A percentile compares a stretch with the other conserved stretches of the same genome.
Evolutionary conservation across 129 eudicot species (phyloP).

Genomic region (Flaveria bidentis): DNA sequence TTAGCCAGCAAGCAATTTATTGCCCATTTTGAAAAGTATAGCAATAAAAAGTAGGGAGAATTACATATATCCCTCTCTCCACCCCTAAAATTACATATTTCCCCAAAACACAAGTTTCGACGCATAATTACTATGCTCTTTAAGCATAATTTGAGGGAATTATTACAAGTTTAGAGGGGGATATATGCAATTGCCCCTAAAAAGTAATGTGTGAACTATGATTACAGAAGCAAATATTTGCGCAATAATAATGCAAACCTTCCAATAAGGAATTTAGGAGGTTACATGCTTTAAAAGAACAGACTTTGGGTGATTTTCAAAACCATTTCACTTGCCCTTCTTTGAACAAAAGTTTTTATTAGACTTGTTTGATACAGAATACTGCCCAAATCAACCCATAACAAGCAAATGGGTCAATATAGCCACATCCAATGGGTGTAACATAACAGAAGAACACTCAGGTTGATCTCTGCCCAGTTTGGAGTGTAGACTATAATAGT

Average conservation of each 20-base stretch:
- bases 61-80: no score
- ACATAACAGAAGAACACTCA: background rate
- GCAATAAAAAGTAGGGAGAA: background rate
- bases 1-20: background rate
- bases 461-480: background rate
- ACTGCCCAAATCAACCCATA: background rate
- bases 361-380: background rate
- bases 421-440: background rate
- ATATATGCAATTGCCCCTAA: no score
- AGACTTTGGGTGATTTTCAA: background rate
- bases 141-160: no score
- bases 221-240: background rate
- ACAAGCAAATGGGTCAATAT: background rate
- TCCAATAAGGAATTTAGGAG: background rate
- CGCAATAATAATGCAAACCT: background rate
- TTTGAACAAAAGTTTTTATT: background rate
- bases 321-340: background rate
- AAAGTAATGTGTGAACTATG: background rate
- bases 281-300: background rate
- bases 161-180: no score
- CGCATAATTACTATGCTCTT: no score
- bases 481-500: background rate
- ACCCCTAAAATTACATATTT: no score
- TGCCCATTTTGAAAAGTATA: background rate
- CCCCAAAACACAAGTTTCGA: no score